These are phyloP conservation scores for Fusarium torulosum DNA, from an alignment of 2,329 filamentous ascomycete genomes.

Conservation along the genomic window DNA sequence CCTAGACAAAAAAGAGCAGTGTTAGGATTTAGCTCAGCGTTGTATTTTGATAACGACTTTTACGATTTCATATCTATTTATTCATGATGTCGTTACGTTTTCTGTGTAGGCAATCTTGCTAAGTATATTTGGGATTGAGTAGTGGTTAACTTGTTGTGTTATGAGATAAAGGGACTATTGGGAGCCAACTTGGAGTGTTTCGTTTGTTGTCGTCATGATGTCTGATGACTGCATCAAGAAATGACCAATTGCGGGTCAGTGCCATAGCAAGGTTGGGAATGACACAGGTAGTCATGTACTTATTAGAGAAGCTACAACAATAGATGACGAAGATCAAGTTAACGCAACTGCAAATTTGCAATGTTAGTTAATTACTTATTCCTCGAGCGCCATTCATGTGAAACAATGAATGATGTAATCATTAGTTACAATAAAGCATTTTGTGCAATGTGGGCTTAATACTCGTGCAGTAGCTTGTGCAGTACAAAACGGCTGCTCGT, in stretches of 20 bases:
- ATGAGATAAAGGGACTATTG: background rate
- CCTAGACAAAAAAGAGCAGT: constrained; percentile 38
- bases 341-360: constrained; percentile 11
- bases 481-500: too few relatives aligned
- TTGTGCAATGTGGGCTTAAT: too few relatives aligned
- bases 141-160: background rate
- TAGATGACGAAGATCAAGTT: constrained; percentile 45
- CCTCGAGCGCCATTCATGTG: background rate
- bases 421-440: too few relatives aligned
- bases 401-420: constrained; percentile 5
- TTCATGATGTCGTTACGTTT: background rate
- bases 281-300: constrained; percentile 7
- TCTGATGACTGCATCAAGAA: constrained; percentile 23
- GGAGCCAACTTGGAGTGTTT: background rate
- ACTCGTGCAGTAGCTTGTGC: too few relatives aligned
- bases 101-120: background rate
- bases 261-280: background rate
- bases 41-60: constrained; percentile 15
- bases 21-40: constrained; percentile 14
- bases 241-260: constrained; percentile 19
- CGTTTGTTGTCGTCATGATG: constrained; percentile 31
- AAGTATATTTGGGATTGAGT: background rate
- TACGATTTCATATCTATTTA: background rate
- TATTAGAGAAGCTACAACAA: constrained; percentile 17
- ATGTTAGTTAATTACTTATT: background rate